Evolutionary conservation across 768 basidiomycete species (phyloP), one percentile per base, ranked within the genome.

Genomic region (Cubamyces lactineus): DNA sequence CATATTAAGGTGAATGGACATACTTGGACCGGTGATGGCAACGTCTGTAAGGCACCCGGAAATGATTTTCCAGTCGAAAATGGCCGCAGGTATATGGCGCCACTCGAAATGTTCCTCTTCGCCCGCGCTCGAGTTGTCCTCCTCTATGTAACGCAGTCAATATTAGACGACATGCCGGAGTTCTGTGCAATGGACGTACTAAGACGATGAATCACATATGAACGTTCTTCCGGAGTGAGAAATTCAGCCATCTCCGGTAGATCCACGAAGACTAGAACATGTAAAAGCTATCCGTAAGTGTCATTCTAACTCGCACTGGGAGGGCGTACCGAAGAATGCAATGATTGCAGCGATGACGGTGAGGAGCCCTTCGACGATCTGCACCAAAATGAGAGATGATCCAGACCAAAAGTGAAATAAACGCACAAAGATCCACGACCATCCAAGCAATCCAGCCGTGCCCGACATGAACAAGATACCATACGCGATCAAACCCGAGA

Each of bases 11-110:
- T 28, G 28, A 34, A 5, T 9, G n/a, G 5, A 80, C 87, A 72
- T 69, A 89, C 88, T 67, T 26, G 87, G 87, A 2, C 70, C 77
- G 39, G 83, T 70, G 50, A 88, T 72, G 0, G 85, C 83, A 76
- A 88, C 79, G 66, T 83, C 84, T 1, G 84, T 73, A 49, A 85
- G 60, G 46, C 85, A 80, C 61, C 84, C 83, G 13, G 83, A 45
- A 79, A 82, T 86, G 48, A 84, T 77, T 76, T 89, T 86, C 88
- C 89, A 90, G 69, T 90, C 88, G 0, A 66, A 54, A 23, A 87
- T 65, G 0, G 84, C 84, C n/a, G 80, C 77, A 70, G 76, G 73
- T 21, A 89, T 63, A 69, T 88, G 84, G 3, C 81, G 72, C 62
- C 76, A 61, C 23, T 80, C 77, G 65, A 87, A 85, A 45, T 78